Conservation (phyloP, 495 filamentous ascomycete genomes). For the Hypoxylon rickii region DNA sequence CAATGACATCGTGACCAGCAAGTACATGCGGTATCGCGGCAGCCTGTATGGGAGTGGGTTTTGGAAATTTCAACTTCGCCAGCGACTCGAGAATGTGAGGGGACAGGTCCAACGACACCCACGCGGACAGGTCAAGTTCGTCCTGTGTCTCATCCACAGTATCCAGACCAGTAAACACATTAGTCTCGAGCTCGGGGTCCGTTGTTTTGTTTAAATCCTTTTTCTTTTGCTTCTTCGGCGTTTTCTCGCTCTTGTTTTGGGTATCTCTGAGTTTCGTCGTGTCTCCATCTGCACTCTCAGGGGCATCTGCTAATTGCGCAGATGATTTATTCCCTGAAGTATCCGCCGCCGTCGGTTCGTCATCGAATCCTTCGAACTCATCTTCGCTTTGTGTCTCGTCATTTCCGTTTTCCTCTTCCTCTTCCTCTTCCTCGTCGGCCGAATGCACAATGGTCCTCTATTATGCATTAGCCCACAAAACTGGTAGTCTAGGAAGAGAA, state of each 20-base stretch:
- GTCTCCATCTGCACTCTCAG: conserved; percentile 15
- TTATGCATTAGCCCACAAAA: conserved; percentile 12
- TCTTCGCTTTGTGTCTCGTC: conserved; percentile 32
- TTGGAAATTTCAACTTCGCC: conserved; percentile 73
- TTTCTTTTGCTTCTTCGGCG: conserved; percentile 49
- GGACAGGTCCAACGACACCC: conserved; percentile 73
- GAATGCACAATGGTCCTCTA: conserved; percentile 23
- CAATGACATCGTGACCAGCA: conserved; percentile 74
- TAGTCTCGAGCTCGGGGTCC: conserved; percentile 43
- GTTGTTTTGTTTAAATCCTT: conserved; percentile 37
- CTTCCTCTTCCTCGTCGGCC: not conserved
- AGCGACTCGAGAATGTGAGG: conserved; percentile 70
- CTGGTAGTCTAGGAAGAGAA: not conserved
- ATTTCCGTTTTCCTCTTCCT: conserved; percentile 37
- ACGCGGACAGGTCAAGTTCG: conserved; percentile 69
- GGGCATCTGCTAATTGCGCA: conserved; percentile 7
- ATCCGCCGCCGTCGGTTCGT: conserved; percentile 29
- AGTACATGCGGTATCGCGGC: conserved; percentile 78
- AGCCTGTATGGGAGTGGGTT: conserved; percentile 80
- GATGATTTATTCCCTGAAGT: not conserved
- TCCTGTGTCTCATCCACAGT: conserved; percentile 44
- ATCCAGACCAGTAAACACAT: conserved; percentile 47
- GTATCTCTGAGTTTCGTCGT: conserved; percentile 1
- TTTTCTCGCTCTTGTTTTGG: conserved; percentile 37
- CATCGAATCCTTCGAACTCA: conserved; percentile 62